These are phyloP conservation scores for Betula pendula DNA, from an alignment of 306 rosid species.

Conservation along the genomic window DNA sequence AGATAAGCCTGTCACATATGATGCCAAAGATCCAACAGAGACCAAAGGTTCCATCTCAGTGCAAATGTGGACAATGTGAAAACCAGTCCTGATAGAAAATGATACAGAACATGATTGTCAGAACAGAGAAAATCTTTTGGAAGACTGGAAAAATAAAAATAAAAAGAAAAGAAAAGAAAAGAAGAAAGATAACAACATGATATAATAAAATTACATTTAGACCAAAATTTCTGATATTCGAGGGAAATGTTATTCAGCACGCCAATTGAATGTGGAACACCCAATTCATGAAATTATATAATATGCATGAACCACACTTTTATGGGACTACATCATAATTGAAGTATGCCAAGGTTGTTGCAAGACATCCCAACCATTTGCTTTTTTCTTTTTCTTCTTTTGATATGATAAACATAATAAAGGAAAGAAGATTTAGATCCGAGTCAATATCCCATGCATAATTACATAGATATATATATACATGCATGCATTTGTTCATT, in stretches of 20 bases:
- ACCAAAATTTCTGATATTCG: not conserved
- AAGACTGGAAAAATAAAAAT: not conserved
- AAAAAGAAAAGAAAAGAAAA: not conserved
- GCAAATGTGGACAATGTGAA: constrained; percentile 85
- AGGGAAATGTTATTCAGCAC: not conserved
- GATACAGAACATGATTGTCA: constrained; percentile 31
- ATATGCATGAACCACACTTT: not conserved
- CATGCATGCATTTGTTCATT: not conserved
- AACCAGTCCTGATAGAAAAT: constrained; percentile 61
- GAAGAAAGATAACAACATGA: not conserved
- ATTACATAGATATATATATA: not conserved
- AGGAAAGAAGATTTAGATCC: not conserved
- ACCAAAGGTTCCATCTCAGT: constrained; percentile 86
- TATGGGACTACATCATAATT: not conserved
- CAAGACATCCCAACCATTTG: not conserved
- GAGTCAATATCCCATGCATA: not conserved
- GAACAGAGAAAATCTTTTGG: constrained; percentile 16
- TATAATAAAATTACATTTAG: not conserved
- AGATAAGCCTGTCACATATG: constrained; percentile 86
- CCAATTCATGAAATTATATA: not conserved
- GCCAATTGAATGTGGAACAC: constrained; percentile 1
- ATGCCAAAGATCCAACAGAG: constrained; percentile 67
- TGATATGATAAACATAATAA: not conserved
- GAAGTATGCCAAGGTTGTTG: not conserved
- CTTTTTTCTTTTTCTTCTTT: not conserved